A percentile compares a stretch with the other conserved stretches of the same genome.
These are phyloP conservation scores for Lepiota venenata DNA, from an alignment of 768 basidiomycete genomes.

Conservation along the genomic window DNA sequence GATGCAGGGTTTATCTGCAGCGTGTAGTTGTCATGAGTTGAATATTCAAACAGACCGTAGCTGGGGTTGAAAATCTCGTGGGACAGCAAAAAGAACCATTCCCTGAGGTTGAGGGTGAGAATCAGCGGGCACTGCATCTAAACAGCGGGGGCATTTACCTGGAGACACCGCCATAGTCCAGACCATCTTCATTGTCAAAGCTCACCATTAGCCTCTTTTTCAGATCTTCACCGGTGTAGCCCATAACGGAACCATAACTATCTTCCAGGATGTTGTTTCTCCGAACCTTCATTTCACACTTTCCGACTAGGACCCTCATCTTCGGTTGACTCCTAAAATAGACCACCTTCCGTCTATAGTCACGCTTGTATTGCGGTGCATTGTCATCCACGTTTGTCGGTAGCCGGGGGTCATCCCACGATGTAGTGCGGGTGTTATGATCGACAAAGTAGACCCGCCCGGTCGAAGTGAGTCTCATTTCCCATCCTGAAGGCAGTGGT, in stretches of 20 bases:
- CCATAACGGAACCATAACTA: conserved; percentile 84
- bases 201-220: conserved; percentile 69
- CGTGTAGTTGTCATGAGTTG: conserved; percentile 76
- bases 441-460: conserved; percentile 90
- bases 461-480: conserved; percentile 88
- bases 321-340: conserved; percentile 92
- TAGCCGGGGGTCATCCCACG: conserved; percentile 91
- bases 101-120: conserved; percentile 37
- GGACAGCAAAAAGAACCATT: conserved; percentile 85
- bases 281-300: conserved; percentile 84
- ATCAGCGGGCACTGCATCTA: background rate
- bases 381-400: conserved; percentile 81
- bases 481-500: conserved; percentile 88
- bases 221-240: conserved; percentile 64
- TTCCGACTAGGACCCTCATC: conserved; percentile 72
- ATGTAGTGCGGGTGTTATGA: conserved; percentile 85
- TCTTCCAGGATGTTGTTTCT: conserved; percentile 83
- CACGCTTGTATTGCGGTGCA: conserved; percentile 94
- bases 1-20: conserved; percentile 78
- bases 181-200: conserved; percentile 77
- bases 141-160: conserved; percentile 38
- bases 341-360: conserved; percentile 87
- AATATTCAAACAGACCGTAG: conserved; percentile 82
- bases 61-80: conserved; percentile 83
- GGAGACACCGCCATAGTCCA: conserved; percentile 77